phyloP scores from a whole-genome alignment of 768 basidiomycete genomes.

The Tylopilus sp. region DNA sequence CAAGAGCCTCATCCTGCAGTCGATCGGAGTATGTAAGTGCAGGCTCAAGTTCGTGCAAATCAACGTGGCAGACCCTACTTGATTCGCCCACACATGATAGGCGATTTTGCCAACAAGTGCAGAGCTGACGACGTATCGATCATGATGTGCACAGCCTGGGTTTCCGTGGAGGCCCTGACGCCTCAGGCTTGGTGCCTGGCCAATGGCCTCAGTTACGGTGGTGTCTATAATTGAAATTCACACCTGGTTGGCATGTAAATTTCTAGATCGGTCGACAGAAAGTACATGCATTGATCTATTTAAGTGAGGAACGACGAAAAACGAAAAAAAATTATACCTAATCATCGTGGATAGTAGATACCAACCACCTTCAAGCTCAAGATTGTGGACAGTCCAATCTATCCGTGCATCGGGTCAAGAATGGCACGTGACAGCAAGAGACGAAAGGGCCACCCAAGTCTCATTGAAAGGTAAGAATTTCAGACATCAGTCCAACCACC shows the following conservation, averaged over 20 bases:
- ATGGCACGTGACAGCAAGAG: background rate
- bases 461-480: conserved; percentile 14
- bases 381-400: no score
- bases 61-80: background rate
- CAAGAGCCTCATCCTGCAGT: background rate
- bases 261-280: background rate
- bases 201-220: no score
- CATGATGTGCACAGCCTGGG: no score
- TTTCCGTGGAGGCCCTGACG: no score
- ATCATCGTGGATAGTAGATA: background rate
- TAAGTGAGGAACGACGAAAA: background rate
- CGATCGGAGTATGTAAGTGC: background rate
- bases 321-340: background rate
- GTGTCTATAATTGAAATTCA: no score
- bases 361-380: no score
- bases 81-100: background rate
- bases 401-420: no score
- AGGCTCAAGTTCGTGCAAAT: background rate
- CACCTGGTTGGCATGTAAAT: background rate
- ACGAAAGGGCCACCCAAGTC: background rate
- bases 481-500: conserved; percentile 87
- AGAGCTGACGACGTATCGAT: background rate
- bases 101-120: background rate
- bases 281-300: background rate
- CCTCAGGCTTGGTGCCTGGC: no score